These are phyloP conservation scores for Ampelomyces quisqualis DNA, from an alignment of 2,329 filamentous ascomycete genomes.

Conservation along the genomic window DNA sequence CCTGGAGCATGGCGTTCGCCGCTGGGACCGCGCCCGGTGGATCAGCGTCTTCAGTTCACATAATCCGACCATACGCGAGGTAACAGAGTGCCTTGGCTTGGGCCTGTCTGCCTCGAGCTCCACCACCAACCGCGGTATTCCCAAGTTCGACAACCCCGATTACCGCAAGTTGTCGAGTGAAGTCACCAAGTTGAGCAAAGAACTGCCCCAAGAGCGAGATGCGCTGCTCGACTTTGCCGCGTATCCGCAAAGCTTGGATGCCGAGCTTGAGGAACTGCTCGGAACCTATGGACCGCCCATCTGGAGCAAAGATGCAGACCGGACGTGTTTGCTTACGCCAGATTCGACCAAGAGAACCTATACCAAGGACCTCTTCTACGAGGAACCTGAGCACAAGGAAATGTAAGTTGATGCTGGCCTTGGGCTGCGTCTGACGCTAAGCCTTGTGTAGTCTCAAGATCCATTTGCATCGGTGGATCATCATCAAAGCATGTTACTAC, in stretches of 20 bases:
- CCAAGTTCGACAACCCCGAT: slow-evolving; percentile 43
- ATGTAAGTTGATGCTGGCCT: slow-evolving; percentile 26
- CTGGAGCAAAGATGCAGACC: slow-evolving; percentile 40
- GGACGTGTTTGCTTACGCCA: slow-evolving; percentile 35
- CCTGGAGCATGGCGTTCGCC: slow-evolving; percentile 34
- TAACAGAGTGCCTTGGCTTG: slow-evolving; percentile 41
- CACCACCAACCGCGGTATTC: slow-evolving; percentile 42
- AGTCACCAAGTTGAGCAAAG: slow-evolving; percentile 40
- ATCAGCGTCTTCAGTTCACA: slow-evolving; percentile 42
- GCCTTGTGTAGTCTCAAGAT: slow-evolving; percentile 32
- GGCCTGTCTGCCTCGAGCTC: slow-evolving; percentile 39
- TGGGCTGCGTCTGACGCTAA: slow-evolving; percentile 12
- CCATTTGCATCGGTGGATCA: slow-evolving; percentile 43
- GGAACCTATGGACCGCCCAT: slow-evolving; percentile 36
- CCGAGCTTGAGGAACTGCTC: slow-evolving; percentile 39
- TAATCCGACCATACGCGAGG: slow-evolving; percentile 42
- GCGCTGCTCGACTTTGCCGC: slow-evolving; percentile 41
- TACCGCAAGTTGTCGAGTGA: slow-evolving; percentile 41
- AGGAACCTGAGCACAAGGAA: slow-evolving; percentile 35
- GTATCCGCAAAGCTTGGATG: slow-evolving; percentile 33
- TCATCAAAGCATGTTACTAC: slow-evolving; percentile 45
- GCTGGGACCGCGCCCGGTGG: slow-evolving; percentile 41
- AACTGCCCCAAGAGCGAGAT: slow-evolving; percentile 42
- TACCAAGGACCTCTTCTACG: slow-evolving; percentile 36
- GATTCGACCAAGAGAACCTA: slow-evolving; percentile 40